Evolutionary conservation across 208 protist genomes (phyloP).

Genomic region (Leishmania lainsoni): DNA sequence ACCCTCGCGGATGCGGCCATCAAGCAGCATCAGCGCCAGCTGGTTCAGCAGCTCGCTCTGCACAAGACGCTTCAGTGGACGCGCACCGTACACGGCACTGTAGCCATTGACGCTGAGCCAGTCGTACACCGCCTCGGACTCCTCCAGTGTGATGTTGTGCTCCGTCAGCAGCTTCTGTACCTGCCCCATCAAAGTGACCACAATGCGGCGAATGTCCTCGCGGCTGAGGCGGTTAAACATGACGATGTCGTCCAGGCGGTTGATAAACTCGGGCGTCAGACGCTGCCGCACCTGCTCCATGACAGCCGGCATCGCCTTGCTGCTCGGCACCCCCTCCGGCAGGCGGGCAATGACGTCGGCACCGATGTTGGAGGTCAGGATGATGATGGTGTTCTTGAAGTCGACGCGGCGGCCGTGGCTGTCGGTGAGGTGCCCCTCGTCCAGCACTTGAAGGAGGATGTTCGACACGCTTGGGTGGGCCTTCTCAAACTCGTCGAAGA

Average conservation of each 20-base stretch:
- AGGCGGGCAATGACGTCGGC: conserved; percentile 83
- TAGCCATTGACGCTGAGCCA: conserved; percentile 87
- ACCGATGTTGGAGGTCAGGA: conserved; percentile 97
- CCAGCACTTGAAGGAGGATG: conserved; percentile 97
- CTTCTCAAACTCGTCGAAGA: conserved; percentile 99
- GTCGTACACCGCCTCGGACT: conserved; percentile 71
- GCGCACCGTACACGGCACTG: conserved; percentile 95
- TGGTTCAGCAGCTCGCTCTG: conserved; percentile 93
- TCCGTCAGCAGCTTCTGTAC: conserved; percentile 79
- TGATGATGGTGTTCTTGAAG: conserved; percentile 98
- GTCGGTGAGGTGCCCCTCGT: conserved; percentile 98
- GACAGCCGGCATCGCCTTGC: conserved; percentile 74
- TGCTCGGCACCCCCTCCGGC: conserved; percentile 55
- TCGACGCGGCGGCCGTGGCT: conserved; percentile 95
- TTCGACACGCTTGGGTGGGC: conserved; percentile 96
- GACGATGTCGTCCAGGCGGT: conserved; percentile 98
- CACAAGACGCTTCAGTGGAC: conserved; percentile 94
- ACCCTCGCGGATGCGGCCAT: conserved; percentile 79
- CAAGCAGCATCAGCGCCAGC: conserved; percentile 89
- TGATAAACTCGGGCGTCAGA: conserved; percentile 98
- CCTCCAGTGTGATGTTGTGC: conserved; percentile 83
- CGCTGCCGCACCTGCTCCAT: conserved; percentile 84
- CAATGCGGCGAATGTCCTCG: conserved; percentile 83
- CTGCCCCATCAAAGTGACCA: conserved; percentile 90
- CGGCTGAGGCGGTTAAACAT: conserved; percentile 95